Conservation (phyloP, 768 basidiomycete genomes). For the Paxillus rubicundulus region DNA sequence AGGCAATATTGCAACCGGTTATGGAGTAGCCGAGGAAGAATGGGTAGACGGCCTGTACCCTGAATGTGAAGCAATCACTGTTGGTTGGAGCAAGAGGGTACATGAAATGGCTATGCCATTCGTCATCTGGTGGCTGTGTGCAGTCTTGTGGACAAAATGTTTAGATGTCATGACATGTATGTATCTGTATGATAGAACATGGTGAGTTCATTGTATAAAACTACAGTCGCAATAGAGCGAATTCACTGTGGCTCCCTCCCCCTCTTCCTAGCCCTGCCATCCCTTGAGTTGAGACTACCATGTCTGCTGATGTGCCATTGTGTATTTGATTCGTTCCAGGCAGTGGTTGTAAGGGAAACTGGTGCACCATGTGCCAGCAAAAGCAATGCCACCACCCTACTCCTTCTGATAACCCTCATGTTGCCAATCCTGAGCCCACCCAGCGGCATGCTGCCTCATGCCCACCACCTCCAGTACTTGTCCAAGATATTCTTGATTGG, state of each 20-base stretch:
- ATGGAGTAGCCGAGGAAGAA: slow-evolving; percentile 6
- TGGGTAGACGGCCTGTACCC: slow-evolving; percentile 1
- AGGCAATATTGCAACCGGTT: slow-evolving; percentile 3
- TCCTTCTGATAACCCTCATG: neutral
- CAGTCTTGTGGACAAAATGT: slow-evolving; percentile 8
- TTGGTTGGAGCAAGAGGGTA: neutral
- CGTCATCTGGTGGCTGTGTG: slow-evolving; percentile 1
- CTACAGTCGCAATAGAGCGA: neutral
- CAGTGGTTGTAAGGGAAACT: neutral
- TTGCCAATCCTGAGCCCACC: neutral
- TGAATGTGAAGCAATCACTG: slow-evolving; percentile 2
- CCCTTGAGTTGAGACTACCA: neutral
- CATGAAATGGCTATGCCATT: slow-evolving; percentile 1
- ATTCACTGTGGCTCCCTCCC: neutral
- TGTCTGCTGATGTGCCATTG: neutral
- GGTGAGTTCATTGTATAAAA: slow-evolving; percentile 4
- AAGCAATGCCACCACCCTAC: slow-evolving; percentile 2
- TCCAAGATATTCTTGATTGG: neutral
- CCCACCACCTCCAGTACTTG: neutral
- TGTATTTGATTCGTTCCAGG: slow-evolving; percentile 1
- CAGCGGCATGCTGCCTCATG: neutral
- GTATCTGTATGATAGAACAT: slow-evolving; percentile 1
- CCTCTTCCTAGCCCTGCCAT: too few relatives aligned
- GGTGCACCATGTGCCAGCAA: neutral
- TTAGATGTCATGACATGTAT: slow-evolving; percentile 7